Percentiles rank a stretch among this genome's conserved stretches.
phyloP scores from a whole-genome alignment of 1,139 yeast species.

The Candida dubliniensis region DNA sequence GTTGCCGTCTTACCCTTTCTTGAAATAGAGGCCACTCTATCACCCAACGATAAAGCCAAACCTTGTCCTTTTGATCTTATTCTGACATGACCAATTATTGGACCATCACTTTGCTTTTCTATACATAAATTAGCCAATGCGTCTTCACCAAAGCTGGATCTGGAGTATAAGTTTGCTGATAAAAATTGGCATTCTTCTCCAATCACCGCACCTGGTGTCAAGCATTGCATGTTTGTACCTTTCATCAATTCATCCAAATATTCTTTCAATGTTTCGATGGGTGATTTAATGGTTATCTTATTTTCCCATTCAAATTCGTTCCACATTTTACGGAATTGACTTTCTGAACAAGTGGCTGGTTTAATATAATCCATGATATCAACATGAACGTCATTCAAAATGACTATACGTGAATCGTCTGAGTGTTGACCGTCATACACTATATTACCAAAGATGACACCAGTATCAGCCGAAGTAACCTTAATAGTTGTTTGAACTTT shows the following conservation, averaged over 20 bases:
- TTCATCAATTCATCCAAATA: constrained; percentile 76
- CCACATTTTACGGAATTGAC: constrained; percentile 97
- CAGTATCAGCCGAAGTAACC: constrained; percentile 97
- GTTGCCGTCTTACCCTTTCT: constrained; percentile 46
- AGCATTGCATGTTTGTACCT: constrained; percentile 91
- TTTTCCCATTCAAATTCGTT: constrained; percentile 99
- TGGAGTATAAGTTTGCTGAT: constrained; percentile 91
- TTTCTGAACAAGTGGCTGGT: constrained; percentile 88
- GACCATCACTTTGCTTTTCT: constrained; percentile 74
- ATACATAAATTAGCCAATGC: constrained; percentile 95
- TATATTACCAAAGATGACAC: constrained; percentile 95
- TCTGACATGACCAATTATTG: constrained; percentile 91
- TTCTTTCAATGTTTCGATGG: constrained; percentile 65
- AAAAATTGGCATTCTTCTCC: constrained; percentile 90
- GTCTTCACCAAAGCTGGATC: constrained; percentile 95
- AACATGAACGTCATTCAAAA: constrained; percentile 90
- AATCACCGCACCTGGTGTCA: constrained; percentile 85
- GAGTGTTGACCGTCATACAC: constrained; percentile 96
- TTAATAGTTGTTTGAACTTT: constrained; percentile 85
- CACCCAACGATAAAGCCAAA: constrained; percentile 91
- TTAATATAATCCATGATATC: constrained; percentile 97
- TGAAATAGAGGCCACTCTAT: constrained; percentile 79
- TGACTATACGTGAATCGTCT: constrained; percentile 85
- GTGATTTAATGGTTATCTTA: constrained; percentile 85
- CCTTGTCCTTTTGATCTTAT: constrained; percentile 99